Base-by-base conservation (phyloP, 2,329 filamentous ascomycete species). In the Xylariaceae sp. region DNA sequence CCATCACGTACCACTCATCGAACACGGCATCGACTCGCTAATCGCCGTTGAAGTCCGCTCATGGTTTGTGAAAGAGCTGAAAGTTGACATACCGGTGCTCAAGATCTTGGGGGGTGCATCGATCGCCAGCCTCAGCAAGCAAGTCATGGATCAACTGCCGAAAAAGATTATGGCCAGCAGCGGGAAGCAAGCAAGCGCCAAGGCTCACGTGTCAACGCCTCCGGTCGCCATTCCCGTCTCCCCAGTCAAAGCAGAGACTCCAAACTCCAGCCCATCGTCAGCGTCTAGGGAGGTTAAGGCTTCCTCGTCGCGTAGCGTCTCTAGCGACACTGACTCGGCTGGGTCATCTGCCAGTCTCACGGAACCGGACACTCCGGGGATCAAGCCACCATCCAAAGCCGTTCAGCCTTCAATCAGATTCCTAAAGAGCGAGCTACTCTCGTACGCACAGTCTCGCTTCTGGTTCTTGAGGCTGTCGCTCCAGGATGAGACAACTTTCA, bases 11-110 rank as follows among this genome's bases (percentile, higher is more conserved):
- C 48, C 42, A 17, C 42, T 44, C 28, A 22, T 28, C 8, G 55
- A 60, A 4, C 40, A 60, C 2, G 60, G 59, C 1, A 45, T 62
- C 7, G 62, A 64, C 38, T 59, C 59, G 0, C 42, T 65, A 8
- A 45, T 63, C 0, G 60, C 60, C n/a, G 59, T 63, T 3, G 56
- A 58, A 59, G 65, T 69, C 2, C 66, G 72, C 1, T 55, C 65
- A 2, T 78, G 73, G 73, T 71, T 76, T 43, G 30, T 66, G n/a
- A 71, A 71, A 39, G 57, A 69, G 29, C 34, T 74, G 0, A 45
- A 66, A 0, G 53, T 67, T 0, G 66, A 76, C 34, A 61, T 76
- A 1, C 67, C 71, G 0, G 64, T 75, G 2, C 55, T 76, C 3
- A 69, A 70, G 42, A 48, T 62, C 7, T 32, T 61, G 0, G 51